Conservation (phyloP, 371 early-diverging fungal genomes). For the Mortierella sp. region DNA sequence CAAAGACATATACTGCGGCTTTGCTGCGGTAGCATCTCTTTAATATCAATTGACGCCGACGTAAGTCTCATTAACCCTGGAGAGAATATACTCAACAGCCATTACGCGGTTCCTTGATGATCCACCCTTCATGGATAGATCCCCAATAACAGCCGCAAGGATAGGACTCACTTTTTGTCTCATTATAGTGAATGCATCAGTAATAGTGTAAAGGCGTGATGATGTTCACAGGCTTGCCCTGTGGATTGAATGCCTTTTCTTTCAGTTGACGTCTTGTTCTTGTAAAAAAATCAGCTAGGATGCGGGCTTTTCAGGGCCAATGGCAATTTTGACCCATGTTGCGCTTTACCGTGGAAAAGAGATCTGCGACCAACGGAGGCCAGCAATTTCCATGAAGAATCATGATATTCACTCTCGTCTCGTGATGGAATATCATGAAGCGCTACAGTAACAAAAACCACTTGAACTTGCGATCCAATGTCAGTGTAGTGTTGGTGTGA, state of each 20-base stretch:
- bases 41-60: not conserved
- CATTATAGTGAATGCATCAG: not conserved
- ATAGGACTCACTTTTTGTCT: not conserved
- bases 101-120: not conserved
- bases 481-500: slow-evolving; percentile 67
- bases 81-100: not conserved
- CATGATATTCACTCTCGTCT: slow-evolving; percentile 78
- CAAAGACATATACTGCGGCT: too few species aligned
- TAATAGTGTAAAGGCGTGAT: not conserved
- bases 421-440: slow-evolving; percentile 76
- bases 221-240: not conserved
- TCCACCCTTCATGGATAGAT: too few species aligned
- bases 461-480: not conserved
- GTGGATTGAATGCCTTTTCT: too few species aligned
- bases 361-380: slow-evolving; percentile 38
- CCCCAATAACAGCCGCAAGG: not conserved
- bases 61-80: not conserved
- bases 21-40: too few species aligned
- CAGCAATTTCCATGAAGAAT: slow-evolving; percentile 29
- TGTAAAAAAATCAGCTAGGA: slow-evolving; percentile 56
- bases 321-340: slow-evolving; percentile 63
- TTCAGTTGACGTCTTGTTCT: slow-evolving; percentile 39
- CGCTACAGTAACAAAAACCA: slow-evolving; percentile 77
- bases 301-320: slow-evolving; percentile 61
- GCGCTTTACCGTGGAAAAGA: slow-evolving; percentile 64